These are phyloP conservation scores for Termitomyces sp. DNA, from an alignment of 768 basidiomycete species.

Conservation along the genomic window DNA sequence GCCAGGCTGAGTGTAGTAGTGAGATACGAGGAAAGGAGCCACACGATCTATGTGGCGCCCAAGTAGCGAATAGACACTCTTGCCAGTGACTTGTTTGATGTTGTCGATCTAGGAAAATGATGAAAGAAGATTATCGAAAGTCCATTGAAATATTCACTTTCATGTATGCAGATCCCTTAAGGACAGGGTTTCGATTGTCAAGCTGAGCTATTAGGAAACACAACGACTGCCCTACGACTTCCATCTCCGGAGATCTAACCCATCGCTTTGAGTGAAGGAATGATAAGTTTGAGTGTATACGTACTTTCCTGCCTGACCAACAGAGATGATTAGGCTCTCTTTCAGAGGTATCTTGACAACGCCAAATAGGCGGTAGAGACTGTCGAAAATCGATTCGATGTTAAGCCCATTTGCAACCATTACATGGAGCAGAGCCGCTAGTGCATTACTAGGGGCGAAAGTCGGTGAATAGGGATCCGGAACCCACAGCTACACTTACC, in stretches of 20 bases:
- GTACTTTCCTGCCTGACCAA: slow-evolving; percentile 55
- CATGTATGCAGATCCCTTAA: slow-evolving; percentile 65
- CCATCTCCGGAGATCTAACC: slow-evolving; percentile 41
- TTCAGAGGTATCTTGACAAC: slow-evolving; percentile 40
- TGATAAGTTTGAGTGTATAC: slow-evolving; percentile 4
- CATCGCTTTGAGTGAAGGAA: not conserved
- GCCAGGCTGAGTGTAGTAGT: slow-evolving; percentile 53
- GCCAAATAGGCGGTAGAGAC: slow-evolving; percentile 47
- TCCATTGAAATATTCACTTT: slow-evolving; percentile 41
- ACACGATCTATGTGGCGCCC: slow-evolving; percentile 68
- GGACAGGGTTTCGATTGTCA: slow-evolving; percentile 60
- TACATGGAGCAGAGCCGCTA: slow-evolving; percentile 43
- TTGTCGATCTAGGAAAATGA: slow-evolving; percentile 45
- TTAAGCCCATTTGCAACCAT: slow-evolving; percentile 26
- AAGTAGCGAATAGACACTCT: slow-evolving; percentile 61
- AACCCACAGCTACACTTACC: slow-evolving; percentile 39
- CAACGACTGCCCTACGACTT: slow-evolving; percentile 56
- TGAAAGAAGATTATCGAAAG: not conserved
- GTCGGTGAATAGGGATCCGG: not conserved
- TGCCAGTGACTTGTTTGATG: slow-evolving; percentile 54
- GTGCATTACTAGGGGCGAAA: slow-evolving; percentile 35
- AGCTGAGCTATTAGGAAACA: slow-evolving; percentile 64
- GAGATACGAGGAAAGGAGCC: slow-evolving; percentile 59
- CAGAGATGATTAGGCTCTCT: slow-evolving; percentile 62
- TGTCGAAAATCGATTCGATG: slow-evolving; percentile 38